phyloP scores from a whole-genome alignment of 306 rosid species.

The Cucumis hystrix region DNA sequence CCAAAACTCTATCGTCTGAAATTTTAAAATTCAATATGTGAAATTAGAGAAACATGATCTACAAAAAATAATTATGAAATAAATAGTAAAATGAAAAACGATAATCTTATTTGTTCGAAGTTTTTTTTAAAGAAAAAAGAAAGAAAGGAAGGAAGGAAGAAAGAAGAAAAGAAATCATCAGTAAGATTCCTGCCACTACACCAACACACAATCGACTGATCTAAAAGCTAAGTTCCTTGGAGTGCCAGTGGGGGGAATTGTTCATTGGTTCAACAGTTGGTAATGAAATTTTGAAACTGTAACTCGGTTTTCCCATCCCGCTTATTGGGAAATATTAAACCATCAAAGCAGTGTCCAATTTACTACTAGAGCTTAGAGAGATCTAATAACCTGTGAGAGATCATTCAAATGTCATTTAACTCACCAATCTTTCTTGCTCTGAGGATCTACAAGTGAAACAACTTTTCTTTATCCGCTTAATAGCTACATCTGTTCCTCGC shows the following conservation, averaged over 20 bases:
- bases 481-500: conserved; percentile 82
- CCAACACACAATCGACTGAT: not conserved
- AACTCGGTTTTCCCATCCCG: not conserved
- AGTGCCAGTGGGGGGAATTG: not conserved
- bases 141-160: too few species aligned
- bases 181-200: too few species aligned
- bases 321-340: not conserved
- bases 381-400: not conserved
- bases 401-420: not conserved
- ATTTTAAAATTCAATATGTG: not conserved
- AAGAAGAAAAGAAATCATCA: too few species aligned
- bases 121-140: too few species aligned
- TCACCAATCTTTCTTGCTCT: conserved; percentile 66
- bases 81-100: too few species aligned
- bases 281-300: not conserved
- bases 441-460: conserved; percentile 66
- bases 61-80: too few species aligned
- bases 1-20: conserved; percentile 78
- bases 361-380: not conserved
- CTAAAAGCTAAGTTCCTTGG: not conserved
- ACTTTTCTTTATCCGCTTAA: conserved; percentile 64
- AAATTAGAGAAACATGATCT: conserved; percentile 6
- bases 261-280: not conserved
- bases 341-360: not conserved
- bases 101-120: too few species aligned